Percentiles rank a stretch among this genome's conserved stretches.
Evolutionary conservation across 2,329 filamentous ascomycete species (phyloP).

Genomic region (Salinomyces thailandicus): DNA sequence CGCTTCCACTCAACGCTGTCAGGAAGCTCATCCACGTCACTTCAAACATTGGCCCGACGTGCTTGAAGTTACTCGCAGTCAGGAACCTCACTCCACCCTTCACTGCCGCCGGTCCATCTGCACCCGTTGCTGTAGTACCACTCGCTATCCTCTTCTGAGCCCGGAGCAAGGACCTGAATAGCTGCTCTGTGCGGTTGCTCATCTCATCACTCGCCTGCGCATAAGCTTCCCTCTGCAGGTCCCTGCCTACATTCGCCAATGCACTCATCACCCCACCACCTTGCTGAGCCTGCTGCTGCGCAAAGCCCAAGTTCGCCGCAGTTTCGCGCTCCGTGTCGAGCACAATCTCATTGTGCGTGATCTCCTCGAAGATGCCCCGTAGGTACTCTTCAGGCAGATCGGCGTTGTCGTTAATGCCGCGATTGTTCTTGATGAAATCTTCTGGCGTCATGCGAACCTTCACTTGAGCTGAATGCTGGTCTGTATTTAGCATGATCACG

Average conservation of each 20-base stretch:
- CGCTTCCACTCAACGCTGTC: conserved; percentile 83
- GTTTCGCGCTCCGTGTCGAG: conserved; percentile 84
- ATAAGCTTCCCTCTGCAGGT: conserved; percentile 85
- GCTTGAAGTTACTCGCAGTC: conserved; percentile 82
- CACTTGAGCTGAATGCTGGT: conserved; percentile 84
- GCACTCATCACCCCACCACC: conserved; percentile 41
- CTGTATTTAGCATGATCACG: conserved; percentile 92
- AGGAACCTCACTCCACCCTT: conserved; percentile 62
- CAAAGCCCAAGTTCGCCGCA: conserved; percentile 65
- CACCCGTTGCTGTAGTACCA: conserved; percentile 7
- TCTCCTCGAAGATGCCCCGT: conserved; percentile 81
- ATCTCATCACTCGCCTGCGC: conserved; percentile 95
- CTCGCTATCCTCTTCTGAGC: conserved; percentile 78
- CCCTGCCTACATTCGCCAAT: conserved; percentile 80
- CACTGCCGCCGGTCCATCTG: conserved; percentile 9
- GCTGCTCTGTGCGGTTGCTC: conserved; percentile 64
- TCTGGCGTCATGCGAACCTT: conserved; percentile 84
- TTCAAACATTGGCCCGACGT: conserved; percentile 97
- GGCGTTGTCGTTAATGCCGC: conserved; percentile 93
- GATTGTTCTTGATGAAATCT: conserved; percentile 98
- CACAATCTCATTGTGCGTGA: conserved; percentile 83
- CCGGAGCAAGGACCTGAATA: conserved; percentile 87
- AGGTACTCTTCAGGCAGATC: conserved; percentile 92
- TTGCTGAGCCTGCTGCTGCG: conserved; percentile 44
- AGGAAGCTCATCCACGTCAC: conserved; percentile 99